Evolutionary conservation across 345 rosid species (phyloP), one percentile per base, ranked within the genome.

Genomic region (Rhodamnia rubescens): DNA sequence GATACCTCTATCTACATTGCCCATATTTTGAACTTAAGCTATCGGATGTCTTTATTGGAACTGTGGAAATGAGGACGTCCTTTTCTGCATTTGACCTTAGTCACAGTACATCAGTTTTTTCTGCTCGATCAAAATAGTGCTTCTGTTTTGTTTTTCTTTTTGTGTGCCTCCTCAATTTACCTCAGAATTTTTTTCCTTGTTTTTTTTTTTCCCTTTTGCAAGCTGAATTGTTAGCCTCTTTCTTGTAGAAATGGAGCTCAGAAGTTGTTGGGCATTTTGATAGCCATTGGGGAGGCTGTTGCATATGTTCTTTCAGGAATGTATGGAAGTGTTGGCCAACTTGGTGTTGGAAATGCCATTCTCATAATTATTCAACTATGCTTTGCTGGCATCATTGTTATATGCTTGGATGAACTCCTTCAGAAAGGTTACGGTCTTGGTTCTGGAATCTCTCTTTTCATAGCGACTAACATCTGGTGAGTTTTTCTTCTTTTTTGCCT

Each of bases 371-470:
- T 95, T 69, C 96, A 95, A 89, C 98, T 95, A 61, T 95, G 93
- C 91, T 93, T 95, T 90, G 98, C 98, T 0, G 95, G 96, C 74
- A 95, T 95, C 87, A 95, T 95, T 69, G 96, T 95, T 84, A 93
- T 95, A 86, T 95, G 98, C 85, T 89, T 94, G 90, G 98, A 94
- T 86, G 98, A 94, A 87, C 98, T 94, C 42, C 98, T 94, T 86
- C 98, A 93, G 86, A 94, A 94, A 82, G 97, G 97, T 80, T 94
- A 94, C 57, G 98, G 98, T 53, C 90, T 94, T 27, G 97, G 98
- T 85, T 95, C 98, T 42, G 98, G 98, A 53, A 95, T 95, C 69
- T 95, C 98, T 83, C 96, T 95, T 89, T 95, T 95, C 96, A 95
- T 95, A 51, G 98, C 98, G 82, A 95, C 98, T 88, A 95, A 95